Evolutionary conservation across 345 rosid genomes (phyloP), one percentile per base, ranked within the genome.

Genomic region (Gossypium stocksii): DNA sequence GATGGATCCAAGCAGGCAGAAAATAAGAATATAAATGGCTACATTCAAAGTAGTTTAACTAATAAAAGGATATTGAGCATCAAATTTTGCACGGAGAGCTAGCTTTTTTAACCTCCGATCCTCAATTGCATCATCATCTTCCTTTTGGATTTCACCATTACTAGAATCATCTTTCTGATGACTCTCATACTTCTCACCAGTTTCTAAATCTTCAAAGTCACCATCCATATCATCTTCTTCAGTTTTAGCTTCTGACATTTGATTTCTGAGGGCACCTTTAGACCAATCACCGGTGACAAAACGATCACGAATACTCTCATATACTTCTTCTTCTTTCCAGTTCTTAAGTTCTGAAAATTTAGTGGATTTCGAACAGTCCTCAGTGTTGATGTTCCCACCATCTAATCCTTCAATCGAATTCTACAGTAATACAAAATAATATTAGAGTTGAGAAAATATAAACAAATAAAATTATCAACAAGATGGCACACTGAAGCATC

Each of bases 121-220:
- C 83, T 89, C 88, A 54, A 11, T 20, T 22, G 15, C 86, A 70
- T 77, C 77, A 72, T 79, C 80, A 75, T 87, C 86, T 78, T 89
- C 92, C 16, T 79, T 82, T 71, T 83, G 80, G 73, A 64, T 68
- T 20, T 79, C 71, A 57, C 66, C 75, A 73, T 74, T 77, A 17
- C 59, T 81, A 53, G 81, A 72, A 53, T 83, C 87, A 72, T 66
- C 86, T 54, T 74, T 60, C n/a, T 45, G 72, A 76, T 52, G 75
- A 75, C 71, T 72, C 68, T 78, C 84, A 71, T 85, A 76, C 75
- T 84, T 89, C 81, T 89, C 87, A 71, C 93, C 94, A 0, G 89
- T 87, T 86, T 94, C 99, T 80, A 94, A 57, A 89, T 94, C 99
- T 80, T 93, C 98, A 80, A 94, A 94, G 73, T 94, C 97, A 38